Evolutionary conservation across 2,329 filamentous ascomycete species (phyloP).

Genomic region (Monosporascus sp.): DNA sequence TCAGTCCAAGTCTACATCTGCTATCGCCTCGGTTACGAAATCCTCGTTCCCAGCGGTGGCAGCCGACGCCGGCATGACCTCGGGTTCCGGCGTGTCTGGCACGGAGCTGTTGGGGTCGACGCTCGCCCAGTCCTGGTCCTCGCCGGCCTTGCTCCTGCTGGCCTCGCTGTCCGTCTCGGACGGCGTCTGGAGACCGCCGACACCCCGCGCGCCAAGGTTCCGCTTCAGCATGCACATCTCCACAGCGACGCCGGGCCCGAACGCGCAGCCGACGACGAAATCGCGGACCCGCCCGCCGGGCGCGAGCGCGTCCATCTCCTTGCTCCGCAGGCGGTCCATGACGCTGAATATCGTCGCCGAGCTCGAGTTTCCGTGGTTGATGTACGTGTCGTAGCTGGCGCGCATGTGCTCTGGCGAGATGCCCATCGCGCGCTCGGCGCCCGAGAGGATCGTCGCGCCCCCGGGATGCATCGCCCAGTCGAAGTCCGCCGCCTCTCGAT

Average conservation of each 20-base stretch:
- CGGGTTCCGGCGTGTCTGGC: slow-evolving; percentile 12
- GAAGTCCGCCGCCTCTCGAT: slow-evolving; percentile 50
- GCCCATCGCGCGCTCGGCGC: slow-evolving; percentile 53
- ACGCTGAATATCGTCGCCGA: slow-evolving; percentile 68
- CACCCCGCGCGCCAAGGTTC: slow-evolving; percentile 25
- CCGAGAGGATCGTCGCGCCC: slow-evolving; percentile 60
- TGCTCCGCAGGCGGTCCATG: slow-evolving; percentile 53
- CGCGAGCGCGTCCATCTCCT: slow-evolving; percentile 55
- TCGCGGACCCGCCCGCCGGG: slow-evolving; percentile 46
- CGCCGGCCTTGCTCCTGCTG: slow-evolving; percentile 36
- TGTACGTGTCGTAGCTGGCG: slow-evolving; percentile 66
- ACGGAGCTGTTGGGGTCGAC: slow-evolving; percentile 16
- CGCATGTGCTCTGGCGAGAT: slow-evolving; percentile 61
- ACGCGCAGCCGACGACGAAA: slow-evolving; percentile 62
- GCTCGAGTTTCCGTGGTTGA: slow-evolving; percentile 63
- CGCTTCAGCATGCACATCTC: slow-evolving; percentile 65
- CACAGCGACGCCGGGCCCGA: slow-evolving; percentile 64
- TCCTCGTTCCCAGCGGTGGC: slow-evolving; percentile 4
- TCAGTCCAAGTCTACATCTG: slow-evolving; percentile 8
- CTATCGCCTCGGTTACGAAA: slow-evolving; percentile 15
- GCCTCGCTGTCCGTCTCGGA: slow-evolving; percentile 50
- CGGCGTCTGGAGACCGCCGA: slow-evolving; percentile 44
- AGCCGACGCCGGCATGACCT: neutral
- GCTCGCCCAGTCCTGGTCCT: slow-evolving; percentile 28
- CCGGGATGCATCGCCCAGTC: slow-evolving; percentile 73